Conservation (phyloP, 2,329 filamentous ascomycete species). For the Sclerotinia borealis region DNA sequence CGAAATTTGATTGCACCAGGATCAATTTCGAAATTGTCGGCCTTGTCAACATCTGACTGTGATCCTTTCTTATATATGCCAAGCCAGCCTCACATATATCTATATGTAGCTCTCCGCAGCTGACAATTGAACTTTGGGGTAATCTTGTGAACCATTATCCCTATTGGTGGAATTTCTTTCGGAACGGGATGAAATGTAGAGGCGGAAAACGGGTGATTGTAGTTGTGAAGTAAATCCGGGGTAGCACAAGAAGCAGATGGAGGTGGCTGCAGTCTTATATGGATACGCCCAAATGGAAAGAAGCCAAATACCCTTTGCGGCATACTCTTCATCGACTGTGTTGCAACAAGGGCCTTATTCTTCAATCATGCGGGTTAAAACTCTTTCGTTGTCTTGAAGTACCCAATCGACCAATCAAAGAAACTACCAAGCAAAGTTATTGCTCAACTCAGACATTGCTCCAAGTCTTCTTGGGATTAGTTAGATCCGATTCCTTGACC, state of each 20-base stretch:
- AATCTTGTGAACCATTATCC: background rate
- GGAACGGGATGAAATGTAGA: background rate
- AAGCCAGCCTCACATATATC: background rate
- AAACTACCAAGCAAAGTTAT: background rate
- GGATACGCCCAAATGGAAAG: background rate
- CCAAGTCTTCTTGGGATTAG: background rate
- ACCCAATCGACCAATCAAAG: background rate
- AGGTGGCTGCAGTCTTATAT: background rate
- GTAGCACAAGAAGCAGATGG: background rate
- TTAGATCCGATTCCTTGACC: background rate
- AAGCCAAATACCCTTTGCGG: background rate
- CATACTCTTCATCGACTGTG: background rate
- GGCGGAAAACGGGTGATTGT: background rate
- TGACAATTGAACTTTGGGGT: background rate
- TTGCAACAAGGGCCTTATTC: too few species aligned
- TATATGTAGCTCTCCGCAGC: constrained; percentile 1
- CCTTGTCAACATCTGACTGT: background rate
- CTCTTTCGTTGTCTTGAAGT: background rate
- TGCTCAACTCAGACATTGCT: constrained; percentile 1
- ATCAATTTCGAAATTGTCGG: background rate
- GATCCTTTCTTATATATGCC: background rate
- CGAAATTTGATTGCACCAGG: background rate
- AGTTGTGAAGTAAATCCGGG: background rate
- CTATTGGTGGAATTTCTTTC: constrained; percentile 8
- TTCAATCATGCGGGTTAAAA: background rate